Evolutionary conservation across 495 filamentous ascomycete genomes (phyloP), one percentile per base, ranked within the genome.

Genomic region (Xylaria grammica): DNA sequence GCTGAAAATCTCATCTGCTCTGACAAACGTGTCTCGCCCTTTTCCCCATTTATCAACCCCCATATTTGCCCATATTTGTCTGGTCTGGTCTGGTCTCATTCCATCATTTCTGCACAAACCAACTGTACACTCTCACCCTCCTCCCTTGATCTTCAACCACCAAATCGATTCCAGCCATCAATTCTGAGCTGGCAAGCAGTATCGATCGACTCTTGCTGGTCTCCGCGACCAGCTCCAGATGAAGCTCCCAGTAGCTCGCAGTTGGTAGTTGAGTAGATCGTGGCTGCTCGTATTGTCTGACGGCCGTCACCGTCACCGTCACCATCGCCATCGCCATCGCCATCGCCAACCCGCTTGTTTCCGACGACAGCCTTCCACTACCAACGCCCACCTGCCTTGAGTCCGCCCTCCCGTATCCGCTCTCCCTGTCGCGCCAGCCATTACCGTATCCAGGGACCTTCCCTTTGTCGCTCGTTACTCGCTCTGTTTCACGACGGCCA

Each of bases 391-490:
- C 26, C 46, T 52, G 34, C 45, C 57, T 36, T 26, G 26, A 40
- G 20, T 20, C 26, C 40, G 53, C 50, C n/a, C 22, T n/a, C 30
- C 51, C 27, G 19, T 49, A n/a, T n/a, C n/a, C 42, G 56, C 51
- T 36, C 22, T 30, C 55, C 27, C 59, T 42, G 32, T 58, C 24
- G 26, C 51, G 36, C 34, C 44, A 60, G n/a, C 60, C 22, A 58
- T 57, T 44, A 17, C 68, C 45, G 15, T 29, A 54, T 45, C 34
- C 34, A 50, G 34, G 51, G 69, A n/a, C 26, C 27, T 59, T 29
- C 50, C 67, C 67, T 65, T 69, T 63, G 63, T 65, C 72, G 59
- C 60, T 74, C 69, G 69, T 65, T 74, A 65, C 56, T 68, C 61
- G 65, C 44, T 65, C 63, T 49, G 55, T 63, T 63, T 32, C 59